phyloP scores from a whole-genome alignment of 257 asterid species.

The Fraxinus pennsylvanica region DNA sequence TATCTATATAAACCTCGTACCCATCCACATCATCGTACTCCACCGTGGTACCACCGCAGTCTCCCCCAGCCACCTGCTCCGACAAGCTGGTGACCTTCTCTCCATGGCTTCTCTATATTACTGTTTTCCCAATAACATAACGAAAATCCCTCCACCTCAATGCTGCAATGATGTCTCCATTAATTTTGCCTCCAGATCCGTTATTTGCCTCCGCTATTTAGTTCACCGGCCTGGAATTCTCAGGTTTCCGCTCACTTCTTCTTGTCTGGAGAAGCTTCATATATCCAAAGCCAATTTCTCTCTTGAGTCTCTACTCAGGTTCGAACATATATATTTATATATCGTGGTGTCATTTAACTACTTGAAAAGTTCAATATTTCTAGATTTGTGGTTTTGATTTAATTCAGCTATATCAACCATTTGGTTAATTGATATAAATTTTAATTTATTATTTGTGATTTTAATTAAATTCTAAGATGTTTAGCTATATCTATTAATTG shows the following conservation, averaged over 20 bases:
- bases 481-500: neutral
- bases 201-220: constrained; percentile 67
- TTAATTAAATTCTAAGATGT: neutral
- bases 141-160: constrained; percentile 52
- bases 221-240: constrained; percentile 53
- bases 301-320: constrained; percentile 65
- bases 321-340: neutral
- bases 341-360: too few relatives aligned
- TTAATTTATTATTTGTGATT: neutral
- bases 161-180: constrained; percentile 61
- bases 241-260: constrained; percentile 72
- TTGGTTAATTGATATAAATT: neutral
- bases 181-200: constrained; percentile 40
- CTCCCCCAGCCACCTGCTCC: constrained; percentile 48
- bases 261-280: constrained; percentile 37
- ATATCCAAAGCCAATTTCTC: constrained; percentile 31
- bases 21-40: constrained; percentile 26
- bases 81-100: constrained; percentile 69
- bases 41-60: constrained; percentile 23
- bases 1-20: constrained; percentile 29
- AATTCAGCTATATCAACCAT: neutral
- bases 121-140: constrained; percentile 59
- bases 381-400: neutral
- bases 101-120: constrained; percentile 61
- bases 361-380: neutral